Evolutionary conservation across 495 filamentous ascomycete genomes (phyloP), one percentile per base, ranked within the genome.

Genomic region (Chaetomium fimeti): DNA sequence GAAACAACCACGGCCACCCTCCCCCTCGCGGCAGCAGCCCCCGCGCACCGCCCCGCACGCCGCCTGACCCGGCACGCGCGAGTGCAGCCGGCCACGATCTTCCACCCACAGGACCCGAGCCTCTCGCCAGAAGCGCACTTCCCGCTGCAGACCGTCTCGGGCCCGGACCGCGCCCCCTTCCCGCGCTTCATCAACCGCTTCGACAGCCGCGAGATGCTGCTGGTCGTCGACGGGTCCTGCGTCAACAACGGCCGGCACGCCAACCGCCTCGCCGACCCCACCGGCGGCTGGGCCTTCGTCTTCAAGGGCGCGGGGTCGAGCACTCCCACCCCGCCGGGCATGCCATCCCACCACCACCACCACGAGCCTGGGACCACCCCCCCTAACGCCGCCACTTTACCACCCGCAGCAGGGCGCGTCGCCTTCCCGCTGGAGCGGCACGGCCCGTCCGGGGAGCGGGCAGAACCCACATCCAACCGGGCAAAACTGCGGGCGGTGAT

Each of bases 401-500:
- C 7, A n/a, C 1, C 43, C 43, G 4, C 16, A 47, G 18, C n/a
- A 25, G 11, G 49, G 12, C 49, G 12, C 22, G 47, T 77, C 13
- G 68, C 70, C 2, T 75, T 76, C 57, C 73, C 61, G 2, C 68
- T 79, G 0, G 75, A 78, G 62, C 53, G 63, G 28, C 24, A 48
- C 12, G 75, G 75, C 2, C 74, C 75, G 4, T 32, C 32, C 0
- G 77, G 73, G 5, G 58, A 72, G 5, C 36, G 12, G 3, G 57
- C 60, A 2, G 42, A 63, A 28, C 72, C 74, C 51, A 80, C 75
- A 2, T 78, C 73, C 64, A 79, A 79, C 61, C 72, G 77, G 11
- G 81, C 80, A 0, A 78, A 81, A 68, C 74, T 83, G 38, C 72
- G 76, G 16, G 79, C 81, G 6, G 78, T 76, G 1, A 77, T 79